A percentile compares a stretch with the other conserved stretches of the same genome.
Evolutionary conservation across 148 eudicot species (phyloP).

Genomic region (Rhododendron kiyosumense): DNA sequence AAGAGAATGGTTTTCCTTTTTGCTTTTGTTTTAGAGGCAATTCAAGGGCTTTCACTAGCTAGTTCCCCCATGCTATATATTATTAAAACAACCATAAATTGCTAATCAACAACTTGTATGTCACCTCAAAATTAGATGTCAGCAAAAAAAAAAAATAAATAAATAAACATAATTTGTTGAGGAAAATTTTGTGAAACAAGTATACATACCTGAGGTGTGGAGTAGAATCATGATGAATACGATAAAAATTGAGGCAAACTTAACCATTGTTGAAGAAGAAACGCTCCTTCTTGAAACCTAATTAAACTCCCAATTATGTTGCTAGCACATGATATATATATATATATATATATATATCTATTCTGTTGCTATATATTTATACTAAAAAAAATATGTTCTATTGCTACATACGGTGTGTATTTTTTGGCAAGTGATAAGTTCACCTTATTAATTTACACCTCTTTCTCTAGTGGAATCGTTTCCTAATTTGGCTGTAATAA

Average conservation of each 20-base stretch:
- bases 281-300: background rate
- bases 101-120: background rate
- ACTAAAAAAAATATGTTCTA: background rate
- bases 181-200: background rate
- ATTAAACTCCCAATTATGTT: too few relatives aligned
- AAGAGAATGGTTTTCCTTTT: too few relatives aligned
- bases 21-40: too few relatives aligned
- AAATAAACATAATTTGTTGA: background rate
- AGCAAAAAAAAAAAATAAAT: background rate
- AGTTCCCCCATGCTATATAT: too few relatives aligned
- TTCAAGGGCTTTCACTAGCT: too few relatives aligned
- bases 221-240: background rate
- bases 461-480: background rate
- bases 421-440: background rate
- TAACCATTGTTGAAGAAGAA: background rate
- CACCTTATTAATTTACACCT: background rate
- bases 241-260: background rate
- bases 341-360: too few relatives aligned
- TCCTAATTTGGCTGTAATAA: background rate
- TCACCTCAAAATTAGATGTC: background rate
- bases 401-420: background rate
- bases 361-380: background rate
- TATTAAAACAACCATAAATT: background rate
- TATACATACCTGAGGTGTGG: background rate
- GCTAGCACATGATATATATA: background rate